Evolutionary conservation across 345 rosid species (phyloP), one percentile per base, ranked within the genome.

Genomic region (Aquilaria malaccensis): DNA sequence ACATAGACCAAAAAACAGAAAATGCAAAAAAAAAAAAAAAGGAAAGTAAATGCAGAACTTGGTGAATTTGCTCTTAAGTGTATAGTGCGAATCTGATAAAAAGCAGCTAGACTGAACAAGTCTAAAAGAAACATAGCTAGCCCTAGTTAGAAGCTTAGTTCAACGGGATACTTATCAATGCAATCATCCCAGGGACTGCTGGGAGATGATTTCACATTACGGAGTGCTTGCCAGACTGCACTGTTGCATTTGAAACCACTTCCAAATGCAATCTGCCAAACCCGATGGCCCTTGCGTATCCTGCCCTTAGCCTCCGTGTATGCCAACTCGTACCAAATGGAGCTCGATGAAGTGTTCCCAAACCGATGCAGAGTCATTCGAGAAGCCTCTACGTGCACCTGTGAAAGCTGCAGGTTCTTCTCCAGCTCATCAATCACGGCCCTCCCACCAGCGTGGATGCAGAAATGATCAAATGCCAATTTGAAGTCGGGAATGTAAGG

Each of bases 231-330:
- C 80, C 83, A 79, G 33, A 75, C 77, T n/a, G 71, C 77, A 62
- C 84, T 75, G 51, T 82, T 83, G 60, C 83, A 80, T 70, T 80
- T 75, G 68, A 77, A 79, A 13, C 84, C 84, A 56, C 84, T 77
- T 50, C 81, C 84, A 43, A 79, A 79, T 46, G 84, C 86, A 68
- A 82, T 82, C 69, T 79, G 84, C 84, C 84, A 82, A 47, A 80
- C 77, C 1, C 76, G 77, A 50, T 77, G 59, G 45, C 76, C 77
- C 66, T 56, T 71, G 30, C 72, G 45, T 71, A 81, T 79, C 70
- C 83, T 74, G 49, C 79, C 81, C 65, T 78, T 81, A 50, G 83
- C 75, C 65, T 81, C 85, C 1, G 41, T 82, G 55, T 82, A 82
- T 7, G 84, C 74, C 57, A 75, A 13, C 59, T 77, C 84, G 52